Evolutionary conservation across 2,329 filamentous ascomycete species (phyloP).

Genomic region (Nectriaceae sp.): DNA sequence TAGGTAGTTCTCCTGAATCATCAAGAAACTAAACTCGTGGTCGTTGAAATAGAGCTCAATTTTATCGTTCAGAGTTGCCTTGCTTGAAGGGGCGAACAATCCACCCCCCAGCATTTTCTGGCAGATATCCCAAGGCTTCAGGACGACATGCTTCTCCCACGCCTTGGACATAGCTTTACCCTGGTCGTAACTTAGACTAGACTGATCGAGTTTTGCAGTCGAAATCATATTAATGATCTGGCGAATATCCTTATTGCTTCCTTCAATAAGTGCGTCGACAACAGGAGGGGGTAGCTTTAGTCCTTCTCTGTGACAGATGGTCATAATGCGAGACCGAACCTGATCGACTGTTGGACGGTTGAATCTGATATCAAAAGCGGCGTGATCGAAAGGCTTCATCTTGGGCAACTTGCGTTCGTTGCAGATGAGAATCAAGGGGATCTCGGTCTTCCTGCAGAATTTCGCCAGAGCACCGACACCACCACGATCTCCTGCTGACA

Average conservation of each 20-base stretch:
- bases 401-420: conserved; percentile 92
- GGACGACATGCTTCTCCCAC: conserved; percentile 95
- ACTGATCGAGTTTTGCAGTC: conserved; percentile 85
- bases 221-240: conserved; percentile 99
- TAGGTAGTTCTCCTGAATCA: conserved; percentile 98
- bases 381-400: conserved; percentile 96
- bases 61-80: conserved; percentile 91
- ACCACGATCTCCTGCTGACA: conserved; percentile 95
- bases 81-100: conserved; percentile 82
- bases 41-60: conserved; percentile 99
- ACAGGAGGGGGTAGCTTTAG: conserved; percentile 82
- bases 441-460: conserved; percentile 91
- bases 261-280: conserved; percentile 92
- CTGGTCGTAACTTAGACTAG: conserved; percentile 78
- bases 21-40: conserved; percentile 94
- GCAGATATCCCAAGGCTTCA: conserved; percentile 98
- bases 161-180: conserved; percentile 94
- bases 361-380: conserved; percentile 84
- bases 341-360: conserved; percentile 87
- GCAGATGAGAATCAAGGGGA: conserved; percentile 96
- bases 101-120: conserved; percentile 87
- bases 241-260: conserved; percentile 91
- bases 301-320: conserved; percentile 89
- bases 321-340: conserved; percentile 89
- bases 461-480: conserved; percentile 93